Evolutionary conservation across 2,329 filamentous ascomycete species (phyloP), one percentile per base, ranked within the genome.

Genomic region (Harringtonia lauricola): DNA sequence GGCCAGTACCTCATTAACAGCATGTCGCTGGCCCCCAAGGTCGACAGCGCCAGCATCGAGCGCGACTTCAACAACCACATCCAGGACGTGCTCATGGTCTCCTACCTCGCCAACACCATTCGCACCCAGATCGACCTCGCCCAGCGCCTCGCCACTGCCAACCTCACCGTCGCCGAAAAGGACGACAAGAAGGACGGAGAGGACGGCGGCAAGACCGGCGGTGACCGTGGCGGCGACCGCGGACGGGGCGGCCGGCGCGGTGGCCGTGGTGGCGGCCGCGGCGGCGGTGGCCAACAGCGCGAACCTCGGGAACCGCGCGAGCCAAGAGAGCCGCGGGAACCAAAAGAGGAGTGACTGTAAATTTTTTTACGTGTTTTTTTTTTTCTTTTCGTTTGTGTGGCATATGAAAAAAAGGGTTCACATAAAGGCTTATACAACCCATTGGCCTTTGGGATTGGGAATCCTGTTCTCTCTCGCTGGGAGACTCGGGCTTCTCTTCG

Each of bases 61-160:
- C 77, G 83, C 61, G 89, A 96, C 72, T 98, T 98, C 79, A 98
- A 98, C 79, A 95, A 94, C 73, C 92, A 98, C 71, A 88, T 98
- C 65, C 92, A 98, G 71, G 92, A 98, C 64, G 89, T 98, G 49
- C 81, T 98, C 53, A 89, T 96, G 64, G 89, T 98, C 57, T 94
- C 88, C 54, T 98, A 98, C 72, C 77, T 98, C 52, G 88, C 92
- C 63, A 98, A 96, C 75, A 95, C 88, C 53, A 95, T 96, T 68
- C 87, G 90, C 65, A 96, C 90, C 55, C 92, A 98, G 72, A 95
- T 98, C 70, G 92, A 96, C 60, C 80, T 98, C 47, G 94, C 89
- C 52, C 94, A 96, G 75, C 80, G 90, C 51, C 72, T 98, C 59
- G 90, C 90, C 43, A 92, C 81, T n/a, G 79, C 83, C 51, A 74